Evolutionary conservation across 2,329 filamentous ascomycete genomes (phyloP).

Genomic region (Podosphaera fusca): DNA sequence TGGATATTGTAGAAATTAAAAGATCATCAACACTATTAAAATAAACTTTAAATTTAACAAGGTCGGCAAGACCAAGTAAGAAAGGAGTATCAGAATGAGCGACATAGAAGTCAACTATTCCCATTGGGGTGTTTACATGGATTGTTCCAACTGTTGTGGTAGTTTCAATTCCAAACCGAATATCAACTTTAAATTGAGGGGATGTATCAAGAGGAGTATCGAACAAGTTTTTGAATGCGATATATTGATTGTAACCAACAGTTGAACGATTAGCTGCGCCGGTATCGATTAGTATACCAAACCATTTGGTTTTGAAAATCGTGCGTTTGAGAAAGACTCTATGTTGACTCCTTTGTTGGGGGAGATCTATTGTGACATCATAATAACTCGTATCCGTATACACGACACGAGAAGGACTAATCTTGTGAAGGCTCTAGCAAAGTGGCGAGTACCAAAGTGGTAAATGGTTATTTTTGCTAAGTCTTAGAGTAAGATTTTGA

Average conservation of each 20-base stretch:
- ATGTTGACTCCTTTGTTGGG: not conserved
- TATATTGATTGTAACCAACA: not conserved
- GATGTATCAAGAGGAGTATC: not conserved
- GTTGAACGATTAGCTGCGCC: not conserved
- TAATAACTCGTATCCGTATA: too few species aligned
- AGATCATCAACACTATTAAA: slow-evolving; percentile 2
- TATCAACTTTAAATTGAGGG: not conserved
- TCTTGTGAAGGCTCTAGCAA: too few species aligned
- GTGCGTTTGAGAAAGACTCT: not conserved
- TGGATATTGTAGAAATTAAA: not conserved
- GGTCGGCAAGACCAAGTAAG: slow-evolving; percentile 1
- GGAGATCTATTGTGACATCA: too few species aligned
- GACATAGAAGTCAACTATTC: slow-evolving; percentile 2
- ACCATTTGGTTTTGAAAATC: not conserved
- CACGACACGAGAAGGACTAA: too few species aligned
- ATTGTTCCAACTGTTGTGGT: not conserved
- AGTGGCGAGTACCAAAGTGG: too few species aligned
- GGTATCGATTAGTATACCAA: not conserved
- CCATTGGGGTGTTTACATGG: not conserved
- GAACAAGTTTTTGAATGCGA: not conserved
- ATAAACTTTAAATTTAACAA: slow-evolving; percentile 2
- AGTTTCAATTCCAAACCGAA: slow-evolving; percentile 2
- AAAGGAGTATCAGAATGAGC: slow-evolving; percentile 1
- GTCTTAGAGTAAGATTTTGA: too few species aligned
- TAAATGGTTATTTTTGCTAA: too few species aligned